Evolutionary conservation across 371 early-diverging fungal species (phyloP).

Genomic region (Mucor plumbeus): DNA sequence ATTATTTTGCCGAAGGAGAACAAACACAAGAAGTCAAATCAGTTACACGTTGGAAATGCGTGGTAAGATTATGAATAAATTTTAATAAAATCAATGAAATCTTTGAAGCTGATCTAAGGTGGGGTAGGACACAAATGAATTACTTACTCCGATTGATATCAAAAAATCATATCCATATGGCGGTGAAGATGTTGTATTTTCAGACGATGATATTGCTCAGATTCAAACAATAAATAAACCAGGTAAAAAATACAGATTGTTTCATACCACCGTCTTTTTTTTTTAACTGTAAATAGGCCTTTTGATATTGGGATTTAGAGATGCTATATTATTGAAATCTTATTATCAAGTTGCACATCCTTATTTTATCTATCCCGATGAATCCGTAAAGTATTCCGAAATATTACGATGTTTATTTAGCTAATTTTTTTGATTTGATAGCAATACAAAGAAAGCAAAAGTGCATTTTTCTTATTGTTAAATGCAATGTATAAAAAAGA

Average conservation of each 20-base stretch:
- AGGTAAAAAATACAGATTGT: constrained; percentile 36
- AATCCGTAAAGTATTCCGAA: constrained; percentile 47
- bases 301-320: constrained; percentile 71
- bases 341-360: constrained; percentile 68
- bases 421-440: background rate
- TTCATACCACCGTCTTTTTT: background rate
- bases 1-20: constrained; percentile 56
- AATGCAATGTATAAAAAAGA: constrained; percentile 9
- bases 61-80: constrained; percentile 26
- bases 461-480: constrained; percentile 7
- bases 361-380: constrained; percentile 79
- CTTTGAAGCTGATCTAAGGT: constrained; percentile 11
- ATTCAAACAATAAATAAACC: constrained; percentile 57
- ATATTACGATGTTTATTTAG: background rate
- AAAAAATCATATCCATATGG: constrained; percentile 63
- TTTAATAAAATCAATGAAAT: background rate
- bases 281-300: constrained; percentile 46
- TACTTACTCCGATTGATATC: constrained; percentile 58
- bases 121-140: constrained; percentile 55
- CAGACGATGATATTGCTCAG: constrained; percentile 58
- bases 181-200: constrained; percentile 62
- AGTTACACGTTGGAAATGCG: constrained; percentile 62
- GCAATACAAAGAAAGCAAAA: constrained; percentile 21
- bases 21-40: constrained; percentile 58
- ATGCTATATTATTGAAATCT: constrained; percentile 33